These are phyloP conservation scores for Fusarium sororula DNA, from an alignment of 2,329 filamentous ascomycete species.

Conservation along the genomic window DNA sequence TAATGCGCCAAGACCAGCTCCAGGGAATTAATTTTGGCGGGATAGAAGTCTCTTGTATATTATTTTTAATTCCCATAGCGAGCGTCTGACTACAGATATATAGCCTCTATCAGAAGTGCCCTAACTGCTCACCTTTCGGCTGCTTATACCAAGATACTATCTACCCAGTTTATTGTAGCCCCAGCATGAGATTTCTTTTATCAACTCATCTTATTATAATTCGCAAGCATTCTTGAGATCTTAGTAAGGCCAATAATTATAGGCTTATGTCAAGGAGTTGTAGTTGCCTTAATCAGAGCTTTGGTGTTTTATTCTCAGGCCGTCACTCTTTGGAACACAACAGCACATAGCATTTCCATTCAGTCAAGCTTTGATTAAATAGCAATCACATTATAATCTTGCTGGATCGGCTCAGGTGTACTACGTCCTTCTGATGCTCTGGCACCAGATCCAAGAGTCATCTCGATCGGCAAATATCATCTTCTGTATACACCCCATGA, in stretches of 20 bases:
- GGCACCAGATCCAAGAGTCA: too few relatives aligned
- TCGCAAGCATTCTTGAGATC: not conserved
- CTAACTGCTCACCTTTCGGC: not conserved
- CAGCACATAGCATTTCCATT: rapidly evolving
- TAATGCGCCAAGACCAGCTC: not conserved
- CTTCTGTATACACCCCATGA: not conserved
- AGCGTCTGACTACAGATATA: not conserved
- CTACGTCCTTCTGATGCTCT: too few relatives aligned
- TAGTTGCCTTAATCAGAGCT: too few relatives aligned
- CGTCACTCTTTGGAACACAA: too few relatives aligned
- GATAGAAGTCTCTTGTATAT: not conserved
- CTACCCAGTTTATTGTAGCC: not conserved
- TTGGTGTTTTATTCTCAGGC: too few relatives aligned
- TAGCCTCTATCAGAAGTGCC: not conserved
- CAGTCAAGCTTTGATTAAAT: too few relatives aligned
- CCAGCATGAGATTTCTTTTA: not conserved
- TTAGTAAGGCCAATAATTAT: too few relatives aligned
- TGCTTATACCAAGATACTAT: not conserved
- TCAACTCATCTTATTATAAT: not conserved
- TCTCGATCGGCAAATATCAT: too few relatives aligned
- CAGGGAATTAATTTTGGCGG: not conserved
- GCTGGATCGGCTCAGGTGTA: too few relatives aligned
- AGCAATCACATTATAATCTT: too few relatives aligned
- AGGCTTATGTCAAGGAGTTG: too few relatives aligned
- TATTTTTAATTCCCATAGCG: not conserved